Conservation (phyloP, 2,329 filamentous ascomycete genomes). For the Alternaria atra region DNA sequence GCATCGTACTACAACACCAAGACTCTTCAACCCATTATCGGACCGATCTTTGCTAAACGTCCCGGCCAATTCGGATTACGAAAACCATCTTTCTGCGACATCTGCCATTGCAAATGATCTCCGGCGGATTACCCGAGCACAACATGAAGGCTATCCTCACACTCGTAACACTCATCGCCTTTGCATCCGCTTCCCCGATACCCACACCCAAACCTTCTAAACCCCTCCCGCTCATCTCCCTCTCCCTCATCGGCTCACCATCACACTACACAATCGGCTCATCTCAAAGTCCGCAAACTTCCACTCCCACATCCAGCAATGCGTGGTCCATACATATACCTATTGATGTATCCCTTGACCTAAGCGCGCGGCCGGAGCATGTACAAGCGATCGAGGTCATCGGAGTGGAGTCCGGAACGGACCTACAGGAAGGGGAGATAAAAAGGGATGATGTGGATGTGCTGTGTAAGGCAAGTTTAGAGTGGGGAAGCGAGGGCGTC, state of each 20-base stretch:
- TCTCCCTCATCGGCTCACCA: background rate
- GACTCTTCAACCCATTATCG: background rate
- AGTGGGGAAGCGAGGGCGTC: conserved; percentile 12
- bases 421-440: background rate
- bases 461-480: conserved; percentile 21
- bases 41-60: background rate
- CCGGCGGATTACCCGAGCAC: background rate
- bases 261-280: background rate
- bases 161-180: background rate
- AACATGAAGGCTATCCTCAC: background rate
- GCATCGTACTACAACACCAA: background rate
- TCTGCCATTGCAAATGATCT: background rate
- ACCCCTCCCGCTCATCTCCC: background rate
- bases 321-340: conserved; percentile 24
- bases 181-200: background rate
- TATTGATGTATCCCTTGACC: conserved; percentile 29
- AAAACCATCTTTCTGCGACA: background rate
- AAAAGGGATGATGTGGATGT: conserved; percentile 19
- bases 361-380: conserved; percentile 24
- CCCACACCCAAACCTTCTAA: background rate
- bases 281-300: background rate
- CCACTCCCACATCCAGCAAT: background rate
- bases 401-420: conserved; percentile 7
- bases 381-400: conserved; percentile 30
- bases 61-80: background rate